Percentiles rank a stretch among this genome's conserved stretches.
phyloP scores from a whole-genome alignment of 768 basidiomycete genomes.

The Amanita brunnescens region DNA sequence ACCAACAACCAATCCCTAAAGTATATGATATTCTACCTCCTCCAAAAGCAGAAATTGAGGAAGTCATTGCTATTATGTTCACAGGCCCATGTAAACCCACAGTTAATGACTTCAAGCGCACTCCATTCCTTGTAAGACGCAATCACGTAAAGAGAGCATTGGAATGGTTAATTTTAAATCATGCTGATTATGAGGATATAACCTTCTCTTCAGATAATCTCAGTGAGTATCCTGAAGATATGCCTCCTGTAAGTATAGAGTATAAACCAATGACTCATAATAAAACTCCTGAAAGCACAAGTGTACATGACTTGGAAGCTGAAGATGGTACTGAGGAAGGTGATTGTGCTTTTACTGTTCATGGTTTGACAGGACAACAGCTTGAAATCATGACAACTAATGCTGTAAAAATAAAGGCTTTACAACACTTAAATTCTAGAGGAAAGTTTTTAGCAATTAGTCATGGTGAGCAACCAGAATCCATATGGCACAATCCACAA shows the following conservation, averaged over 20 bases:
- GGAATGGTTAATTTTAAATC: slow-evolving; percentile 21
- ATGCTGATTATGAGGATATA: slow-evolving; percentile 17
- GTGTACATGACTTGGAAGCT: slow-evolving; percentile 9
- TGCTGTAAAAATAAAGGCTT: slow-evolving; percentile 14
- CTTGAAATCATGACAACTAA: slow-evolving; percentile 6
- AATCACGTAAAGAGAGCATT: slow-evolving; percentile 15
- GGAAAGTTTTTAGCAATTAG: slow-evolving; percentile 21
- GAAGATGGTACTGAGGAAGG: slow-evolving; percentile 17
- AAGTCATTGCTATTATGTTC: slow-evolving; percentile 9
- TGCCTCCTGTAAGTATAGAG: slow-evolving; percentile 11
- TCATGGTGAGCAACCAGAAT: slow-evolving; percentile 14
- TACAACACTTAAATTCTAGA: slow-evolving; percentile 17
- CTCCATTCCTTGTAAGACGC: slow-evolving; percentile 17
- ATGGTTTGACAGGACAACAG: slow-evolving; percentile 16
- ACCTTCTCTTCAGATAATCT: slow-evolving; percentile 14
- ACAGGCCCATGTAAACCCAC: slow-evolving; percentile 4
- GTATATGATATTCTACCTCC: not conserved
- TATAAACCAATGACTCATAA: slow-evolving; percentile 5
- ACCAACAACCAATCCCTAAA: not conserved
- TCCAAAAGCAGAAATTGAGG: slow-evolving; percentile 2
- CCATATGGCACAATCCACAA: slow-evolving; percentile 12
- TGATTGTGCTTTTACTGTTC: not conserved
- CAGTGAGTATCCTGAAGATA: slow-evolving; percentile 8
- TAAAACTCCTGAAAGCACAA: slow-evolving; percentile 9
- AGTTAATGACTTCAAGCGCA: slow-evolving; percentile 11